Percentiles rank a stretch among this genome's conserved stretches.
Evolutionary conservation across 805 yeast species (phyloP).

Genomic region (Cyberlindnera veronae): DNA sequence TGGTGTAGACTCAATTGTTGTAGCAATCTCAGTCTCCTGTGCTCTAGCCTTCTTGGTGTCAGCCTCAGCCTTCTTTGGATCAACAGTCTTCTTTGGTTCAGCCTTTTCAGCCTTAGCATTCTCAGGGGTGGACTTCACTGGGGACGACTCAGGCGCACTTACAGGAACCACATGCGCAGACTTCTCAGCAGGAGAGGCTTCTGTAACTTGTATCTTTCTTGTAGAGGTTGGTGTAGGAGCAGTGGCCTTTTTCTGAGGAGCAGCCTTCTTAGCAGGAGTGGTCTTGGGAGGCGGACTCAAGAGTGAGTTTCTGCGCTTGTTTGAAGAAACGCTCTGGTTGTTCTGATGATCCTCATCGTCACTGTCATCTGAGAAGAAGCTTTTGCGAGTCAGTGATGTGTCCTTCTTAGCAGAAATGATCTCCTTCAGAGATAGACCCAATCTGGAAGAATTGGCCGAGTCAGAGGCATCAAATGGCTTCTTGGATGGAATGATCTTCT

Average conservation of each 20-base stretch:
- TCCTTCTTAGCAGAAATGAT: constrained; percentile 2
- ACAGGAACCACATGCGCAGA: too few species aligned
- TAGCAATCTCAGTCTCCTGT: not conserved
- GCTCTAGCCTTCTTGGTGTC: not conserved
- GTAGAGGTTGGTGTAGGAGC: not conserved
- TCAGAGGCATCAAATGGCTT: constrained; percentile 10
- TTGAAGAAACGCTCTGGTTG: not conserved
- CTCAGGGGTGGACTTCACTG: too few species aligned
- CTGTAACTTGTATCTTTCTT: too few species aligned
- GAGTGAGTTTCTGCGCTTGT: not conserved
- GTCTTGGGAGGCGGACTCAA: not conserved
- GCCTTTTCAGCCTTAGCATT: not conserved
- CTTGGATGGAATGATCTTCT: constrained; percentile 23
- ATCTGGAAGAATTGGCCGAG: not conserved
- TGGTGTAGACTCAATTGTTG: not conserved
- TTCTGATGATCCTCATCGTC: not conserved
- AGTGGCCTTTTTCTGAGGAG: not conserved
- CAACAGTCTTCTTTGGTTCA: not conserved
- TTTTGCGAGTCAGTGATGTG: constrained; percentile 4
- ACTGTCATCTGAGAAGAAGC: constrained; percentile 15
- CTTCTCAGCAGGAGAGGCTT: too few species aligned
- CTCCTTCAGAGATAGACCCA: too few species aligned
- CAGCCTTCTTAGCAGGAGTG: not conserved
- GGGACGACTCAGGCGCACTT: too few species aligned
- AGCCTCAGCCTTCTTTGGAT: not conserved